Conservation (phyloP, 768 basidiomycete genomes). For the Psilocybe azurescens region DNA sequence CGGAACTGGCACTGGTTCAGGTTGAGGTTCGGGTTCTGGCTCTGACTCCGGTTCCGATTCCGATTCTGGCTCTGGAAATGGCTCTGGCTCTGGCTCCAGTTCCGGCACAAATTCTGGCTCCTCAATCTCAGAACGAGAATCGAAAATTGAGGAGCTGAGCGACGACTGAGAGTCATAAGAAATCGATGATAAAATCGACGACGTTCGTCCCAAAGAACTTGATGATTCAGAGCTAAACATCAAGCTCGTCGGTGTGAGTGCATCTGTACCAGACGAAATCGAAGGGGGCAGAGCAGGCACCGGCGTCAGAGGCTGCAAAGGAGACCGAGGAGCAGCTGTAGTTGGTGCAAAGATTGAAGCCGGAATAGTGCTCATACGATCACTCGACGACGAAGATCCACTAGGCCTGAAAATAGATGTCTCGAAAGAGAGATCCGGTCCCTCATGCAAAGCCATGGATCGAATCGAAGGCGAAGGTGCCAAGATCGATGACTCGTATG, state of each 20-base stretch:
- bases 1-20: not conserved
- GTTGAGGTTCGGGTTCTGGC: slow-evolving; percentile 10
- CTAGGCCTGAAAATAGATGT: slow-evolving; percentile 77
- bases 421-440: slow-evolving; percentile 69
- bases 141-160: slow-evolving; percentile 42
- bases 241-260: slow-evolving; percentile 38
- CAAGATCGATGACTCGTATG: slow-evolving; percentile 81
- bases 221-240: slow-evolving; percentile 35
- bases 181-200: slow-evolving; percentile 38
- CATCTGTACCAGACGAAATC: slow-evolving; percentile 33
- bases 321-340: slow-evolving; percentile 33
- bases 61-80: slow-evolving; percentile 1
- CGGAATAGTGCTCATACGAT: slow-evolving; percentile 51
- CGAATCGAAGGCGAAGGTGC: slow-evolving; percentile 69
- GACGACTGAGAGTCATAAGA: slow-evolving; percentile 52
- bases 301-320: slow-evolving; percentile 43
- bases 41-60: slow-evolving; percentile 23
- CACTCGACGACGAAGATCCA: slow-evolving; percentile 49
- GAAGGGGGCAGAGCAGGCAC: slow-evolving; percentile 42
- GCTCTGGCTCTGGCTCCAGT: not conserved
- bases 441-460: slow-evolving; percentile 61
- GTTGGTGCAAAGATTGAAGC: slow-evolving; percentile 36
- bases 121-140: slow-evolving; percentile 38
- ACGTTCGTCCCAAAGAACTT: slow-evolving; percentile 43
- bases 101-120: slow-evolving; percentile 25